These are phyloP conservation scores for Marsdenia floribunda DNA, from an alignment of 257 asterid species.

Conservation along the genomic window DNA sequence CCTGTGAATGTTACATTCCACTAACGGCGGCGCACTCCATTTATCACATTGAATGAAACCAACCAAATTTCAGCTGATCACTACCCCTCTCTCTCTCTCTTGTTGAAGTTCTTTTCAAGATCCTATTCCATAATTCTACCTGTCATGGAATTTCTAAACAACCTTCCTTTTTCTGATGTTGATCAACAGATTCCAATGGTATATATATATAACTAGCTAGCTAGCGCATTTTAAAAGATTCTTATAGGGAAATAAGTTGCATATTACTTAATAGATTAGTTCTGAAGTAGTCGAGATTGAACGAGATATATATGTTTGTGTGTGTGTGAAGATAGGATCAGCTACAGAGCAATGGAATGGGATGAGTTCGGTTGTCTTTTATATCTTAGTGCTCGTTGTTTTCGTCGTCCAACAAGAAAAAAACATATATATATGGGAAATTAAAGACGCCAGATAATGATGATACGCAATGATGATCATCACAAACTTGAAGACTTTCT, in stretches of 20 bases:
- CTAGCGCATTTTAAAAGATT: neutral
- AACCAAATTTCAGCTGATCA: neutral
- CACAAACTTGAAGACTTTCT: neutral
- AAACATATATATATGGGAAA: neutral
- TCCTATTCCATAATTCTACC: conserved; percentile 5
- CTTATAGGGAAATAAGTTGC: neutral
- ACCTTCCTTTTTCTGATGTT: neutral
- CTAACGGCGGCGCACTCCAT: neutral
- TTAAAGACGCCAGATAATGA: too few species aligned
- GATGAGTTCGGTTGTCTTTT: neutral
- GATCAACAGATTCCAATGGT: neutral
- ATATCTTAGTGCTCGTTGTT: neutral
- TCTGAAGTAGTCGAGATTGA: too few species aligned
- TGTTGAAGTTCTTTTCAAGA: neutral
- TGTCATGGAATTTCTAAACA: conserved; percentile 6
- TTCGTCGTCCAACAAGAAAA: neutral
- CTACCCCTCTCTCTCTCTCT: too few species aligned
- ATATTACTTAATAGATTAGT: too few species aligned
- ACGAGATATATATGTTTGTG: too few species aligned
- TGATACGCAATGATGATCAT: conserved; percentile 1
- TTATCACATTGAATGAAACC: conserved; percentile 1
- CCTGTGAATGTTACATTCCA: neutral
- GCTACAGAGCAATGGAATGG: neutral
- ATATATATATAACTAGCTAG: too few species aligned
- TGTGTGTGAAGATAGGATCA: too few species aligned